Percentiles rank a stretch among this genome's conserved stretches.
Evolutionary conservation across 371 early-diverging fungal species (phyloP).

Genomic region (Nematocida homosporus): DNA sequence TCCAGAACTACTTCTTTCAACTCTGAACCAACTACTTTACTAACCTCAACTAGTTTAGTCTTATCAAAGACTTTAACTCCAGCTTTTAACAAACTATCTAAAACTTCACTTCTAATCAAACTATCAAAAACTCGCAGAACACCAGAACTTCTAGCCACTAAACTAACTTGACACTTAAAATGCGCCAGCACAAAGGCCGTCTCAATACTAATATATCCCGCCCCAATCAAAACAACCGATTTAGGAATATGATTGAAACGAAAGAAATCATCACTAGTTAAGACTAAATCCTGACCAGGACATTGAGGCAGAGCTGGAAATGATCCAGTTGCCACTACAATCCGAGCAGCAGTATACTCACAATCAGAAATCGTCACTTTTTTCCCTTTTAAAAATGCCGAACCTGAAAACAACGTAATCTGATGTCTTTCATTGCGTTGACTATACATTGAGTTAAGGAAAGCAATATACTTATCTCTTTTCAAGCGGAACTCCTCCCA

Average conservation of each 20-base stretch:
- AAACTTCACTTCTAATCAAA: conserved; percentile 76
- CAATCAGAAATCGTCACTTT: conserved; percentile 72
- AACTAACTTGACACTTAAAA: conserved; percentile 77
- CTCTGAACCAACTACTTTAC: neutral
- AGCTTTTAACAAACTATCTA: conserved; percentile 73
- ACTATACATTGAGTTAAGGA: conserved; percentile 87
- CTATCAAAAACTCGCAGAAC: conserved; percentile 83
- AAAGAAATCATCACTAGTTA: conserved; percentile 89
- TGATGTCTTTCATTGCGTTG: conserved; percentile 78
- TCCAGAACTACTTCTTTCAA: neutral
- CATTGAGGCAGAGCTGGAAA: conserved; percentile 13
- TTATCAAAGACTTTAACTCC: conserved; percentile 75
- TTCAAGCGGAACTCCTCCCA: conserved; percentile 73
- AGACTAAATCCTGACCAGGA: conserved; percentile 70
- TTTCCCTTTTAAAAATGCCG: conserved; percentile 73
- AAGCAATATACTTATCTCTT: conserved; percentile 85
- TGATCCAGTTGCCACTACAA: conserved; percentile 68
- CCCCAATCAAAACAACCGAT: conserved; percentile 76
- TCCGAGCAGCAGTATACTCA: conserved; percentile 17
- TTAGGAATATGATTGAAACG: conserved; percentile 80
- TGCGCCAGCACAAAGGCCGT: conserved; percentile 83
- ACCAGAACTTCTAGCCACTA: conserved; percentile 77
- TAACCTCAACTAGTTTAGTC: conserved; percentile 60
- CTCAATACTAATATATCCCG: conserved; percentile 84
- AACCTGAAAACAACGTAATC: conserved; percentile 76